Evolutionary conservation across 2,329 filamentous ascomycete species (phyloP), one percentile per base, ranked within the genome.

Genomic region (Neonectria ditissima): DNA sequence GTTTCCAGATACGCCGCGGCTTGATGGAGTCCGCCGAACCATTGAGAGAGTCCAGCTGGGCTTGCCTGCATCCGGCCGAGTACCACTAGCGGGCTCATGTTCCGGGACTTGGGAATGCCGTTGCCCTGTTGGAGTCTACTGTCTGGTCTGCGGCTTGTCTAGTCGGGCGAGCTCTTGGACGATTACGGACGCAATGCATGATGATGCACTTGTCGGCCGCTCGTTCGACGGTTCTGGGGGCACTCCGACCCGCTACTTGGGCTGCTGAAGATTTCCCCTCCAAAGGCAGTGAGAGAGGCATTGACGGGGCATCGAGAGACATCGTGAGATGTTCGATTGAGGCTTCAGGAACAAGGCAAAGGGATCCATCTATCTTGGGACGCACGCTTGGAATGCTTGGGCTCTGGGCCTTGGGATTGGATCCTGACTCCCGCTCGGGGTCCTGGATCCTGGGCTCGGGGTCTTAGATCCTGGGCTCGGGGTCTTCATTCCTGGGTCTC

Each of bases 1-100:
- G 28, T 37, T 37, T 48, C 45, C n/a, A 48, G 45, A 30, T 48
- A 14, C 16, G 18, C 45, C 45, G 26, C 45, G 26, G 16, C 24
- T 37, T 18, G 26, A 20, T 48, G 24, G 45, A 28, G 45, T 26
- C 26, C 26, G 28, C 28, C 9, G 24, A 30, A 16, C 26, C 22
- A 47, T 28, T 26, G n/a, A 28, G 44, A 44, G 18, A n/a, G 34
- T 37, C 34, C 34, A 10, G 7, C 34, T 37, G 13, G 34, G 16
- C 50, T 22, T 30, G 32, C 18, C 52, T 61, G 52, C 44, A 61
- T 55, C 59, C 59, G 59, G 59, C 52, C 45, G 59, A 61, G 52
- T 52, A 37, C 37, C 51, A 43, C 50, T 62, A 41, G 47, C 53
- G 59, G 53, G 53, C 59, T 50, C 37, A 52, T 52, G 39, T 56